A percentile compares a stretch with the other conserved stretches of the same genome.
phyloP scores from a whole-genome alignment of 768 basidiomycete genomes.

The Podaxis sp. region DNA sequence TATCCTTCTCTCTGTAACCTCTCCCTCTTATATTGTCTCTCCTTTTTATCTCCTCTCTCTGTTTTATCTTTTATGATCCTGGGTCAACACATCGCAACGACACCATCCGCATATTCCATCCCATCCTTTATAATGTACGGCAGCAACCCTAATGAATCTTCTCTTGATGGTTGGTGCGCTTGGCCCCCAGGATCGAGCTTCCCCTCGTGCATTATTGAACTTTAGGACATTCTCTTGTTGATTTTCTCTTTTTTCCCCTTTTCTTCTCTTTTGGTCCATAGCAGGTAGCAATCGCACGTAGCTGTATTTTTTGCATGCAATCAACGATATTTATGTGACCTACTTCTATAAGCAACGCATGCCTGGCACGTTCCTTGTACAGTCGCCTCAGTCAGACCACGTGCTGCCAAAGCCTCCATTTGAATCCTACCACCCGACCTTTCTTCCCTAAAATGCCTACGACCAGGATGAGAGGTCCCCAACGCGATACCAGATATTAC shows the following conservation, averaged over 20 bases:
- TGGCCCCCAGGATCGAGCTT: background rate
- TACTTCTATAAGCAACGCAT: background rate
- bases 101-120: background rate
- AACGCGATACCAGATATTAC: background rate
- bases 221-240: background rate
- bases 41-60: conserved; percentile 10
- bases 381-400: background rate
- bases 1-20: conserved; percentile 4
- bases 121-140: background rate
- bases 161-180: background rate
- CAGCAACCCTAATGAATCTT: background rate
- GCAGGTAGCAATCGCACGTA: conserved; percentile 5
- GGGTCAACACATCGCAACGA: background rate
- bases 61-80: background rate
- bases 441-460: too few relatives aligned
- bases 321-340: conserved; percentile 8
- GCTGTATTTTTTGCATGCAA: conserved; percentile 3
- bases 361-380: background rate
- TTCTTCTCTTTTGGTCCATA: conserved; percentile 13
- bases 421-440: too few relatives aligned
- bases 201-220: background rate
- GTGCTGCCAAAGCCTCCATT: background rate
- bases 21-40: conserved; percentile 11
- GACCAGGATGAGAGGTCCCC: too few relatives aligned
- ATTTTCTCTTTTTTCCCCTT: background rate